Evolutionary conservation across 2,329 filamentous ascomycete species (phyloP), one percentile per base, ranked within the genome.

Genomic region (Samsoniella hepiali): DNA sequence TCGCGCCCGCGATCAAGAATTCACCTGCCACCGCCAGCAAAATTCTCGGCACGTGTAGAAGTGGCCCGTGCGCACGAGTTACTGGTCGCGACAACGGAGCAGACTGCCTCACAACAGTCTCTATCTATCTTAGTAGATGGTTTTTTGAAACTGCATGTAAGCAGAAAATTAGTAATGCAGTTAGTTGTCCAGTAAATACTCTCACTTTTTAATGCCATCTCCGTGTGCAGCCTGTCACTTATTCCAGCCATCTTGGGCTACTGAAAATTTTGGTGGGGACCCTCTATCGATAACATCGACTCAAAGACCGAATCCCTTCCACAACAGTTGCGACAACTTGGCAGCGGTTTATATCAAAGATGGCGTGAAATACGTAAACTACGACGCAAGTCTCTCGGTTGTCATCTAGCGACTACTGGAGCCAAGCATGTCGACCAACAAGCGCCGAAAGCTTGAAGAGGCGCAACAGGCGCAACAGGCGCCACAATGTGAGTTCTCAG

Each of bases 381-480:
- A 2, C 29, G 9, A 32, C n/a, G 11, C 11, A 44, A 56, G 27
- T 1, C 15, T 9, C 27, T 34, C 38, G 5, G 29, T 22, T 9
- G 17, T 22, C 11, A 22, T 13, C 13, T 7, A 15, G 53, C 13
- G 27, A 17, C 27, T 22, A 29, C 15, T 27, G 13, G 29, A 34
- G 27, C 15, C 15, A 11, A 57, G 10, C 51, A 72, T 72, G 73
- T 72, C 74, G 34, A 69, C 72, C 62, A 70, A 69, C 62, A 75
- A 76, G 65, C 73, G 74, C 45, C 70, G 75, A 40, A 76, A 76
- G 66, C 51, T 77, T 17, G 75, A 76, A 65, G 74, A 75, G 34
- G 64, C 68, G 15, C 63, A 68, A 54, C 69, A 75, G 34, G 64
- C 68, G 15, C 63, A 68, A 54, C 69, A 68, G 54, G 65, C 69